A percentile compares a stretch with the other conserved stretches of the same genome.
Conservation (phyloP, 202 grass and related monocot genomes). For the Hordeum pubiflorum region DNA sequence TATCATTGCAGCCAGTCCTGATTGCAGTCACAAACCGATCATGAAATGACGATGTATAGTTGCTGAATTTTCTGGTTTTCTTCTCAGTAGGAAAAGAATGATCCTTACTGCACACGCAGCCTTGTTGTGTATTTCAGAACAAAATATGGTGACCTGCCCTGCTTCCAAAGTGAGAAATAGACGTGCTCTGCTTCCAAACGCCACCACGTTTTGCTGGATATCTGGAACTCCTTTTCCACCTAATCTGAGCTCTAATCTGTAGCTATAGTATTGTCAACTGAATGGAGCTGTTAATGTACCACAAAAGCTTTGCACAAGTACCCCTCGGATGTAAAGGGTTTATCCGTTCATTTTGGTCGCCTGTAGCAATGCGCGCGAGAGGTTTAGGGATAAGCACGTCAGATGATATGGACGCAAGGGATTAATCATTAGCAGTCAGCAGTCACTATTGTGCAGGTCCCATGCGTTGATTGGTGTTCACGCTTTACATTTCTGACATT, state of each 20-base stretch:
- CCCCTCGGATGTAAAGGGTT: neutral
- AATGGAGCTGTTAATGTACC: neutral
- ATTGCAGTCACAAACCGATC: neutral
- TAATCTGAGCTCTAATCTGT: neutral
- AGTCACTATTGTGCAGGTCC: neutral
- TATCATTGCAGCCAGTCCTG: neutral
- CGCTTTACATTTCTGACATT: neutral
- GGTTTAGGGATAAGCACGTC: neutral
- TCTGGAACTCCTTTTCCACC: neutral
- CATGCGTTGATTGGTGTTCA: neutral
- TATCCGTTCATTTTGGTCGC: neutral
- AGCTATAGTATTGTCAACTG: neutral
- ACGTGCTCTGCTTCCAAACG: neutral
- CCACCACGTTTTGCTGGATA: constrained; percentile 4
- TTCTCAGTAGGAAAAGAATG: neutral
- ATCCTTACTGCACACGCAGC: neutral
- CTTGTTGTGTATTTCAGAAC: neutral
- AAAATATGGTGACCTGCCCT: neutral
- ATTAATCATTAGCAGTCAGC: constrained; percentile 6
- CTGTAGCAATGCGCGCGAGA: neutral
- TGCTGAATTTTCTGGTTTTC: neutral
- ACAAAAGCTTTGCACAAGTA: neutral
- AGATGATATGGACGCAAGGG: neutral
- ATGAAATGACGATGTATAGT: neutral
- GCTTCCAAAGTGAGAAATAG: neutral